These are phyloP conservation scores for Talaromyces verruculosus DNA, from an alignment of 2,329 filamentous ascomycete genomes.

Conservation along the genomic window DNA sequence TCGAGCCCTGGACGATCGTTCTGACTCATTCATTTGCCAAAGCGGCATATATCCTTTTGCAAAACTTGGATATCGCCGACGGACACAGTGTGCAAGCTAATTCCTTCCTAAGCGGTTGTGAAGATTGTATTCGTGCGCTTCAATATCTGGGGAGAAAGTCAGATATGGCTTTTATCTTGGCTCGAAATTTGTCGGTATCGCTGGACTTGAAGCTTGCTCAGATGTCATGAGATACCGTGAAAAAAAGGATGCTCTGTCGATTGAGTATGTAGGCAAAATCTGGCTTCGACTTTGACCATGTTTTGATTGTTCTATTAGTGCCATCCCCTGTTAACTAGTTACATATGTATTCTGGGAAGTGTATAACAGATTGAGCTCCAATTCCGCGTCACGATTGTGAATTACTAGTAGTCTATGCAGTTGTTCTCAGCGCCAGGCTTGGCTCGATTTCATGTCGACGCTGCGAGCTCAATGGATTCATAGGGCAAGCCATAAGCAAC, in stretches of 20 bases:
- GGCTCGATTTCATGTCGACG: neutral
- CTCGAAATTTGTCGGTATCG: constrained; percentile 25
- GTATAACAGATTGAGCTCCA: neutral
- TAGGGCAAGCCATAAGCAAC: neutral
- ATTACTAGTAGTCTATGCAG: neutral
- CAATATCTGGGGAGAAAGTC: constrained; percentile 59
- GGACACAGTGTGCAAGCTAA: neutral
- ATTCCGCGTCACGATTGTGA: neutral
- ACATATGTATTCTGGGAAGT: neutral
- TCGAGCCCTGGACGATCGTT: constrained; percentile 61
- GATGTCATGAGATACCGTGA: constrained; percentile 1
- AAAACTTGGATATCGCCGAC: constrained; percentile 21
- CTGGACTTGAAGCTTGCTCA: constrained; percentile 15
- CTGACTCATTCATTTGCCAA: constrained; percentile 56
- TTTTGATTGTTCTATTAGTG: neutral
- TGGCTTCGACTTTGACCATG: neutral
- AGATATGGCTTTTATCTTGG: constrained; percentile 50
- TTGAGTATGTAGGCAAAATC: neutral
- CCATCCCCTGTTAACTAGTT: neutral
- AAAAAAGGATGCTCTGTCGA: neutral
- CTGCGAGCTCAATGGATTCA: neutral
- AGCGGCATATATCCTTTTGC: constrained; percentile 46
- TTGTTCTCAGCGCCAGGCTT: neutral
- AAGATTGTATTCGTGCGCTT: constrained; percentile 54
- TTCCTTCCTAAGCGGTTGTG: constrained; percentile 35